Evolutionary conservation across 352 stramenopile species (phyloP), one percentile per base, ranked within the genome.

Genomic region (Phytophthora fragariae): DNA sequence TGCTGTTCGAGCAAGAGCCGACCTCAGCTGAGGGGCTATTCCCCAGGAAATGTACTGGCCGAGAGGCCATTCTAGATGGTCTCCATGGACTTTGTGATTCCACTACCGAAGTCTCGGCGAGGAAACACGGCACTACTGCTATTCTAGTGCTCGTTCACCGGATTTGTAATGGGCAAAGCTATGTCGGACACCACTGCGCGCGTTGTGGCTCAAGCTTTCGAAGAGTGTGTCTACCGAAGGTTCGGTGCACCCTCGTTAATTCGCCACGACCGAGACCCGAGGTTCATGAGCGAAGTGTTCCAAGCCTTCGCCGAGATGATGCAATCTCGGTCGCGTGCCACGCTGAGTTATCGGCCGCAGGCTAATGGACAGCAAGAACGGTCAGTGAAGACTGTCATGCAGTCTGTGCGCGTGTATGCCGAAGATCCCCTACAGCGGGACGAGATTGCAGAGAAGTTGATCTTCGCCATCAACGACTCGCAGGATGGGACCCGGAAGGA

Each of bases 31-130:
- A 27, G 46, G 10, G 46, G 46, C 10, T 52, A 19, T 15, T 52
- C 46, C 4, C 46, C 46, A 2, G 46, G 59, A 0, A 66, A 66
- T 17, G 29, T 66, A 21, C 0, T 50, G 2, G 15, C 44, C 0
- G 31, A 54, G 3, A 11, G 24, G 0, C 46, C 59, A 29, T 58
- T 70, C 63, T 37, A 70, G n/a, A 41, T 62, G 4, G 33, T 70
- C 33, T 58, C 54, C 17, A 63, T 62, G 65, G 57, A 66, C 53
- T 72, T 64, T 15, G 29, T 62, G 29, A 72, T 54, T 4, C 49
- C 53, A 29, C 15, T 65, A 46, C 56, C 56, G 17, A 47, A 31
- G 44, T 47, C 37, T 29, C 49, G 19, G 8, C 8, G 35, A 17
- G 49, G 57, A 24, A 65, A 58, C 27, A 62, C 58, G n/a, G 62